Evolutionary conservation across 495 filamentous ascomycete species (phyloP).

Genomic region (Xylaria acuta): DNA sequence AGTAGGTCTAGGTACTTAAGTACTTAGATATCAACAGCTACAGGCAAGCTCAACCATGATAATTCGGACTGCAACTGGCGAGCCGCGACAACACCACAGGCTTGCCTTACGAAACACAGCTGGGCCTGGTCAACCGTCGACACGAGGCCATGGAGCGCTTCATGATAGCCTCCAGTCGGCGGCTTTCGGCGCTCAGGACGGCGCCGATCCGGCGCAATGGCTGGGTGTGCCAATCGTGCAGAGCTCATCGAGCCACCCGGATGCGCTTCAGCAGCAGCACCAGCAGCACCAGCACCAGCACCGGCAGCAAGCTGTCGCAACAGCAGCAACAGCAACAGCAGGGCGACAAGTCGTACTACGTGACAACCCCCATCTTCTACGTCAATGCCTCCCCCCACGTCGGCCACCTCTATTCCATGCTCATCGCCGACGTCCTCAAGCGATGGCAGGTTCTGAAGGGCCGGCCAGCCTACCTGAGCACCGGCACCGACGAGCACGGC

Average conservation of each 20-base stretch:
- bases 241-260: conserved; percentile 23
- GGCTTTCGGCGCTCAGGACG: conserved; percentile 26
- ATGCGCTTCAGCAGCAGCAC: conserved; percentile 31
- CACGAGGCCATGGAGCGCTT: conserved; percentile 33
- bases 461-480: conserved; percentile 72
- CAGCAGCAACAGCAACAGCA: neutral
- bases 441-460: conserved; percentile 86
- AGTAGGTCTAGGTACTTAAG: too few species aligned
- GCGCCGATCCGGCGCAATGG: conserved; percentile 27
- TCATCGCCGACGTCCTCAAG: conserved; percentile 89
- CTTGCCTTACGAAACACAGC: neutral
- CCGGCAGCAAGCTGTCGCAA: conserved; percentile 14
- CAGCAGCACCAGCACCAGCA: neutral
- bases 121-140: neutral
- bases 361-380: conserved; percentile 98
- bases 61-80: neutral
- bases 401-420: conserved; percentile 92
- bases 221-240: conserved; percentile 39
- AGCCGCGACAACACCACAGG: neutral
- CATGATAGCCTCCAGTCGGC: conserved; percentile 25
- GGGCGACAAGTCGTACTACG: conserved; percentile 84
- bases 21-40: neutral
- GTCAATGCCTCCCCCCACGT: conserved; percentile 97
- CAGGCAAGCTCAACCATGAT: neutral
- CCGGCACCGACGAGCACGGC: conserved; percentile 97